Evolutionary conservation across 2,329 filamentous ascomycete species (phyloP).

Genomic region (Camillea tinctor): DNA sequence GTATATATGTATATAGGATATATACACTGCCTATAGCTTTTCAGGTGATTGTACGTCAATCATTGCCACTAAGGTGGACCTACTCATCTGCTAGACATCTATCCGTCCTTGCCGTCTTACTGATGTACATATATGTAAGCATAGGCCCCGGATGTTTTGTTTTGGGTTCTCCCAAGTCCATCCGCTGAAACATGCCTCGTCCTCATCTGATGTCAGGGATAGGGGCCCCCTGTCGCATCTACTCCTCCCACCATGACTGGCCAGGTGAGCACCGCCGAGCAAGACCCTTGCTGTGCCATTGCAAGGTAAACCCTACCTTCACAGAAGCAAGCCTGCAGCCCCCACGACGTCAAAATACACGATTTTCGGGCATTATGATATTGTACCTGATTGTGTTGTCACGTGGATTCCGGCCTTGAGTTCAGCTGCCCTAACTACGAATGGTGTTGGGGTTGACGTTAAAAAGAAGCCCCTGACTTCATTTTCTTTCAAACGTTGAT

Average conservation of each 20-base stretch:
- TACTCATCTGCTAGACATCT: not conserved
- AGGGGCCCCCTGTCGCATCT: not conserved
- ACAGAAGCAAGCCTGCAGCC: not conserved
- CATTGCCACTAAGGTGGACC: not conserved
- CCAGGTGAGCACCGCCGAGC: not conserved
- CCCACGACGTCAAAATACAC: not conserved
- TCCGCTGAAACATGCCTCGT: not conserved
- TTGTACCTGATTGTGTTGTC: not conserved
- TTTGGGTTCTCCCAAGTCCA: not conserved
- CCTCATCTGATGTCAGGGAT: not conserved
- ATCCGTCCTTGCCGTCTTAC: not conserved
- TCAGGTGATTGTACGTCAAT: not conserved
- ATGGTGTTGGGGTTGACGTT: not conserved
- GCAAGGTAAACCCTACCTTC: not conserved
- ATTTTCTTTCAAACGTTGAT: not conserved
- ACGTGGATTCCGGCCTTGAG: not conserved
- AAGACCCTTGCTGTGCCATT: not conserved
- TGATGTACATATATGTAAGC: not conserved
- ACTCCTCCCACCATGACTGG: not conserved
- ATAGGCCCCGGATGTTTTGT: not conserved
- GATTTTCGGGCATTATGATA: not conserved
- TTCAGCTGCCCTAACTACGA: not conserved
- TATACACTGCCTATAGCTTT: not conserved
- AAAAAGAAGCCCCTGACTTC: not conserved
- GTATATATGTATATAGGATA: not conserved